Evolutionary conservation across 2,329 filamentous ascomycete genomes (phyloP), one percentile per base, ranked within the genome.

Genomic region (Sclerotinia subarctica): DNA sequence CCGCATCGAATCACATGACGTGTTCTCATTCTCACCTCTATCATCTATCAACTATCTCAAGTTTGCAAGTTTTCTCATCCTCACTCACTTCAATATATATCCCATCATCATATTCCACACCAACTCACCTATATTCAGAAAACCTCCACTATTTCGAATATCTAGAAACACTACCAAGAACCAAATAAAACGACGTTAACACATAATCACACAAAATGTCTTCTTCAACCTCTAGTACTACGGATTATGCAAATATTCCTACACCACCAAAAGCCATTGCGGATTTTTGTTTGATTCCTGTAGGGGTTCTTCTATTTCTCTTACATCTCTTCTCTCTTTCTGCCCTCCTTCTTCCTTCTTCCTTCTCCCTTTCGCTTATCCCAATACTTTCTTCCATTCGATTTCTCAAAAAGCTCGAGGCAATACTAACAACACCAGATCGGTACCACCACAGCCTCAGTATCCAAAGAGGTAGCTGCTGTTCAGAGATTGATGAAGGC

Each of bases 271-370:
- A 46, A 51, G 62, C 67, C 5, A 92, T 90, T 66, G 94, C 90
- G 68, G 94, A 97, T 80, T 97, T 97, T 78, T 97, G 94, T 79
- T 83, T 97, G 72, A 90, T 97, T 70, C 94, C 94, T 2, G 89
- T 91, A 76, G 69, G 47, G 46, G 35, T 47, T 11, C 21, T 29
- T 42, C 53, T 8, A 29, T 19, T 42, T 8, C 58, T 46, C 52
- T 1, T 19, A 13, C 64, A 46, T n/a, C 32, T 32, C 8, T 29
- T n/a, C 66, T 46, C 66, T 46, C 56, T 46, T 32, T 46, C 6
- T 38, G 13, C 1, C 38, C 13, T 15, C 6, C 1, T 2, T 5
- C 3, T 21, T 7, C 21, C n/a, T 7, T 17, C 35, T 11, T 38
- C 3, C 44, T 17, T 49, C 38, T 38, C 3, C 44, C 26, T 21